phyloP scores from a whole-genome alignment of 257 asterid species.

The Nicotiana tabacum region DNA sequence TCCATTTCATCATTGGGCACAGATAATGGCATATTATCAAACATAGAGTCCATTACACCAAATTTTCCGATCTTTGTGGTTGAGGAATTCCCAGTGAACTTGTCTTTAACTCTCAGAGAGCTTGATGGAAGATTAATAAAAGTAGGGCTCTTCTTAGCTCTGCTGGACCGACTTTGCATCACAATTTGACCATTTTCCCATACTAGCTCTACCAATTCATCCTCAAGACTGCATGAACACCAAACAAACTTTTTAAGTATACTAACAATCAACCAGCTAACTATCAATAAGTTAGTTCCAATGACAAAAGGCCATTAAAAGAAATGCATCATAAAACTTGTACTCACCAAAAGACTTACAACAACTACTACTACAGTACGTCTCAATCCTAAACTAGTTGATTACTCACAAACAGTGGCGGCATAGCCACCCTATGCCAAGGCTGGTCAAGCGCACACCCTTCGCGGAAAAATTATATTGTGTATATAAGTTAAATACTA shows the following conservation, averaged over 20 bases:
- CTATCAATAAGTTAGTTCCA: background rate
- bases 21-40: slow-evolving; percentile 40
- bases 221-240: slow-evolving; percentile 42
- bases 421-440: too few species aligned
- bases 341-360: too few species aligned
- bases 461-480: too few species aligned
- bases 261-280: background rate
- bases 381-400: too few species aligned
- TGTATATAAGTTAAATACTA: too few species aligned
- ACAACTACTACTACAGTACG: too few species aligned
- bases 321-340: background rate
- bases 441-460: too few species aligned
- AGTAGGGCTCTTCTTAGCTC: slow-evolving; percentile 30
- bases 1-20: slow-evolving; percentile 53
- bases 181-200: slow-evolving; percentile 81
- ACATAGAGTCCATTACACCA: slow-evolving; percentile 33
- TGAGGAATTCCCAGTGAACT: background rate
- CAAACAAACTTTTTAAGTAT: background rate
- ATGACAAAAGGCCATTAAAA: background rate
- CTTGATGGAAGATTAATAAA: slow-evolving; percentile 14
- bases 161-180: slow-evolving; percentile 69
- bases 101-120: too few species aligned
- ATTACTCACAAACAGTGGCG: too few species aligned
- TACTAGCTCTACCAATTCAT: slow-evolving; percentile 62
- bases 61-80: slow-evolving; percentile 42